A percentile compares a stretch with the other conserved stretches of the same genome.
Conservation (phyloP, 2,329 filamentous ascomycete species). For the Xylaria sp. region DNA sequence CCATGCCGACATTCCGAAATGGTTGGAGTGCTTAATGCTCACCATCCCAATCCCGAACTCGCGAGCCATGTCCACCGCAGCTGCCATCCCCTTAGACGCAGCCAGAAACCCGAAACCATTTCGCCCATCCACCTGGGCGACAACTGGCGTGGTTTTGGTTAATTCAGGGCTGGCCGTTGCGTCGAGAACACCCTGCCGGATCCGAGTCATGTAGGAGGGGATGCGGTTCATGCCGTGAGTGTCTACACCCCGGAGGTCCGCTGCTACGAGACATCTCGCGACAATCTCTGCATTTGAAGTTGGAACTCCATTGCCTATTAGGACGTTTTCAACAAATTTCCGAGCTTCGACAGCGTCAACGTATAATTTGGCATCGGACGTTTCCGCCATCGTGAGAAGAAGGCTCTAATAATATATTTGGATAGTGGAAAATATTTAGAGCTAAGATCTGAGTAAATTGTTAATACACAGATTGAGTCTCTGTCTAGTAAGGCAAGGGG, state of each 20-base stretch:
- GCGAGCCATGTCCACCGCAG: constrained; percentile 74
- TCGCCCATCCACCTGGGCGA: constrained; percentile 73
- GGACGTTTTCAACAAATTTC: constrained; percentile 64
- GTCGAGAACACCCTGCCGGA: constrained; percentile 76
- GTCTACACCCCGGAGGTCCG: constrained; percentile 82
- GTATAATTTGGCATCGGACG: constrained; percentile 46
- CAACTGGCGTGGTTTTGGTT: constrained; percentile 73
- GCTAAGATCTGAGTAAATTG: not conserved
- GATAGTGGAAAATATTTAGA: not conserved
- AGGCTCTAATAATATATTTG: not conserved
- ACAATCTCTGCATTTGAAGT: constrained; percentile 69
- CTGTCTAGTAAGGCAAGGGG: not conserved
- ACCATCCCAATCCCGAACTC: constrained; percentile 79
- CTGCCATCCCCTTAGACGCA: constrained; percentile 72
- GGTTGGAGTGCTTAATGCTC: constrained; percentile 79
- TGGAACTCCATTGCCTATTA: constrained; percentile 71
- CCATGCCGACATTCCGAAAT: constrained; percentile 88
- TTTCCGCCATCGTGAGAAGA: constrained; percentile 43
- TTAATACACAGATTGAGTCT: not conserved
- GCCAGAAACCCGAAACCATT: constrained; percentile 83
- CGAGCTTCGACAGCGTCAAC: constrained; percentile 55
- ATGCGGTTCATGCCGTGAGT: constrained; percentile 83
- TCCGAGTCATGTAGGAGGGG: constrained; percentile 79
- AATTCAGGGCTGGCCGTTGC: constrained; percentile 68
- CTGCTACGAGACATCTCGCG: constrained; percentile 75